Evolutionary conservation across 1,284 basidiomycete species (phyloP), one percentile per base, ranked within the genome.

Genomic region (Porogramme epimiltina): DNA sequence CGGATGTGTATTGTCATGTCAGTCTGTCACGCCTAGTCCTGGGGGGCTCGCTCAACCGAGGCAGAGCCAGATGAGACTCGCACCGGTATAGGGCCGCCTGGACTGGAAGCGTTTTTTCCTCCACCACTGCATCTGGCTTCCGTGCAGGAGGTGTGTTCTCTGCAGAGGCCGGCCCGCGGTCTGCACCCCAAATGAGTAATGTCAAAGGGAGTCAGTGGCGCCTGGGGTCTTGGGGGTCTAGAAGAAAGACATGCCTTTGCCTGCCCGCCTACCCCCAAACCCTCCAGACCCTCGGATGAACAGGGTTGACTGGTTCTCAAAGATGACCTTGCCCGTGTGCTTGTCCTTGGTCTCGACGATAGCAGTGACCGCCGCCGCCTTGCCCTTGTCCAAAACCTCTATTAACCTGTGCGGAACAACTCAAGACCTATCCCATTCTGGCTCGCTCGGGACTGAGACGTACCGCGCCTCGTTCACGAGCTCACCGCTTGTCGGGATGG

Each of bases 241-340:
- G 25, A 28, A 28, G 40, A 37, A 22, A 46, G 18, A 70, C 75
- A 49, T 63, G 91, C 91, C 90, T 57, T 78, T 84, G 46, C 93
- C 94, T 38, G 72, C 76, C 62, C 93, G 91, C 76, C 91, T 94
- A 18, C 97, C 97, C 13, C 93, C 93, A 70, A 99, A 98, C 4
- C 95, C 95, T 41, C 96, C 97, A 34, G 92, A 83, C 11, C 95
- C 96, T 52, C 97, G 91, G 64, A 98, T 86, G 72, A 98, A 93
- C 3, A 95, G 79, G 2, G 96, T 99, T 36, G 86, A 87, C 71
- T 96, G 92, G 70, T 91, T 97, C 74, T 97, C 94, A 66, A 94
- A 97, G 51, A 99, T 81, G 51, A 91, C 74, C 51, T 92, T 79
- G 6, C 94, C 94, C 4, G 87, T 84, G 39, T 68, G 67, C 66